Evolutionary conservation across 352 stramenopile genomes (phyloP), one percentile per base, ranked within the genome.

Genomic region (Globisporangium echinulatum): DNA sequence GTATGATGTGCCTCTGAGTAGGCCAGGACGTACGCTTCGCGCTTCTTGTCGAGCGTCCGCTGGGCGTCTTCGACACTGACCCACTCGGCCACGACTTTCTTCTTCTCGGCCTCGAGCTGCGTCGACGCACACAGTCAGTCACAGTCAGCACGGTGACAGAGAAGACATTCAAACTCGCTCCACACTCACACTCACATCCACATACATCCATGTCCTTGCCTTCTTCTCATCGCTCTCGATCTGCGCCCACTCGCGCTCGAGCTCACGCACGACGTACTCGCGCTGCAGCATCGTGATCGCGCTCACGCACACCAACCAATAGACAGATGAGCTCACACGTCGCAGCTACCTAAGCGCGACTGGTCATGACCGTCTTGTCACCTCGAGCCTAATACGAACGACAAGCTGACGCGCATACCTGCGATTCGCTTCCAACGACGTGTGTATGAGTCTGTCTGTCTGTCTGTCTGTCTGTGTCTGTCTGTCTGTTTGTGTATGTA

Each of bases 51-150:
- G 59, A 85, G 88, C 49, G 79, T 75, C 49, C 79, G 68, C 61
- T 92, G 82, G 2, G 71, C 69, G 59, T 88, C 75, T 44, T 90
- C 82, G 11, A 92, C 73, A 0, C 58, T 53, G 49, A 89, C 70
- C 80, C 80, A 92, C 62, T 90, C 82, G 15, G 72, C 56, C 49
- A 88, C 81, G 15, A 90, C 69, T 49, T 85, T 84, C n/a, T 84
- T 79, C 63, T 90, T 92, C 59, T 90, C 82, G 9, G 84, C 73
- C 13, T 80, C 70, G 9, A 92, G 70, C 82, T 92, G 38, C 36
- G 15, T 7, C 13, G 8, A 42, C 7, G 4, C 51, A 17, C 33
- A 5, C 36, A 33, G 4, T 7, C 11, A 11, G 17, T 47, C 7
- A 43, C 10, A 52, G 7, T 33, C 25, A 33, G 25, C 25, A 33